phyloP scores from a whole-genome alignment of 2,329 filamentous ascomycete species.

The Arthrobotrys iridis region DNA sequence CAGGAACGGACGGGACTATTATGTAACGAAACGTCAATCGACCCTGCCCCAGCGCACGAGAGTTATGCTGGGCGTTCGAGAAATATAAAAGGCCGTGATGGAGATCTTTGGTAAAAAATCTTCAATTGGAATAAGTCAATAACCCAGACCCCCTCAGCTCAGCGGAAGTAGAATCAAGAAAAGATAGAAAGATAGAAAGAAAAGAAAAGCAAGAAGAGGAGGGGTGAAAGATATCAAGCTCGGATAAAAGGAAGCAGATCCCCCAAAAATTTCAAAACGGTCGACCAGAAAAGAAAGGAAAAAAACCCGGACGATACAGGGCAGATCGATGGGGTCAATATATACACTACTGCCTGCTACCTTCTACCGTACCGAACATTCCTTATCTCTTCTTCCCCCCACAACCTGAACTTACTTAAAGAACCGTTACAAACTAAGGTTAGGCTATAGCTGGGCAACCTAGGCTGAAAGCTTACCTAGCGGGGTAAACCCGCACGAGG shows the following conservation, averaged over 20 bases:
- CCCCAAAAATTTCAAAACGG: background rate
- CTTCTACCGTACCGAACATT: background rate
- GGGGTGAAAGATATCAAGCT: background rate
- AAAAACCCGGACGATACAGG: background rate
- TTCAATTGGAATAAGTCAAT: background rate
- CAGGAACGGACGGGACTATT: too few relatives aligned
- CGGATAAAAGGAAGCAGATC: constrained; percentile 5
- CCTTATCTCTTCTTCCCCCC: background rate
- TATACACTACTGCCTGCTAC: background rate
- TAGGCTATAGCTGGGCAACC: too few relatives aligned
- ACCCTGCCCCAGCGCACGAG: background rate
- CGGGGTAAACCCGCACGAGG: too few relatives aligned
- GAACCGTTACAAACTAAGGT: too few relatives aligned
- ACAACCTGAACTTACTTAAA: too few relatives aligned
- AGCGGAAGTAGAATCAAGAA: background rate
- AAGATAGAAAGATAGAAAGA: too few relatives aligned
- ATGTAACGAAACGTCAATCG: constrained; percentile 5
- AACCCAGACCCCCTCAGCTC: background rate
- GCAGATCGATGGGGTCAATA: background rate
- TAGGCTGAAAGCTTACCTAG: too few relatives aligned
- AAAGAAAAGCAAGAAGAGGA: background rate
- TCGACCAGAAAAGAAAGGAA: background rate
- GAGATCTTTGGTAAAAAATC: too few relatives aligned
- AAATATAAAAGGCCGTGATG: background rate
- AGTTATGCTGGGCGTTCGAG: background rate